Evolutionary conservation across 352 stramenopile species (phyloP).

Genomic region (Pythium phragmiticola): DNA sequence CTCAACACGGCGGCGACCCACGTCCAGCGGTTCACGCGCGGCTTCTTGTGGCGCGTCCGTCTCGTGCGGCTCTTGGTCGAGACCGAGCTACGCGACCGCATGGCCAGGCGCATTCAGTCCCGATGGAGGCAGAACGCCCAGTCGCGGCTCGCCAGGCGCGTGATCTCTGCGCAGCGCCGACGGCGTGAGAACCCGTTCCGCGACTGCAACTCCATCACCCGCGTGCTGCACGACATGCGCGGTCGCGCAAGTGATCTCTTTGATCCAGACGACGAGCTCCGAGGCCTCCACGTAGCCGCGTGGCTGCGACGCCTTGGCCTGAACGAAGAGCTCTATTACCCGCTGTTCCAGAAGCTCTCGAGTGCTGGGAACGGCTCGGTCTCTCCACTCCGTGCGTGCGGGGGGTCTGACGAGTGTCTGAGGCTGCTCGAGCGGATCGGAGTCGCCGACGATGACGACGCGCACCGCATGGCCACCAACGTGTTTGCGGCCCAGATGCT

Average conservation of each 20-base stretch:
- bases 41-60: constrained; percentile 33
- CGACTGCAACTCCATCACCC: constrained; percentile 22
- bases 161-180: constrained; percentile 51
- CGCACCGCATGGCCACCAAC: constrained; percentile 55
- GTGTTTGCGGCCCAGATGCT: constrained; percentile 47
- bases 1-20: constrained; percentile 45
- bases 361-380: constrained; percentile 15
- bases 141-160: constrained; percentile 39
- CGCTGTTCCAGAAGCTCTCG: constrained; percentile 42
- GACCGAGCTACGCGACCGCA: constrained; percentile 39
- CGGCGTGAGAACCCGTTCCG: constrained; percentile 56
- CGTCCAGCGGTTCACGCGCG: constrained; percentile 60
- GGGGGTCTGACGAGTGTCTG: constrained; percentile 24
- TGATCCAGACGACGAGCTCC: constrained; percentile 60
- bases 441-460: constrained; percentile 38
- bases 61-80: constrained; percentile 39
- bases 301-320: constrained; percentile 68
- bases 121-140: constrained; percentile 61
- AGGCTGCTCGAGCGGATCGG: constrained; percentile 39
- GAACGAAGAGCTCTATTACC: constrained; percentile 39
- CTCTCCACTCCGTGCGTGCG: constrained; percentile 28
- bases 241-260: constrained; percentile 32
- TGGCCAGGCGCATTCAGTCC: constrained; percentile 60
- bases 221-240: constrained; percentile 39
- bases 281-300: constrained; percentile 42